Base-by-base conservation (phyloP, 352 stramenopile genomes). In the Globisporangium cystogenes region DNA sequence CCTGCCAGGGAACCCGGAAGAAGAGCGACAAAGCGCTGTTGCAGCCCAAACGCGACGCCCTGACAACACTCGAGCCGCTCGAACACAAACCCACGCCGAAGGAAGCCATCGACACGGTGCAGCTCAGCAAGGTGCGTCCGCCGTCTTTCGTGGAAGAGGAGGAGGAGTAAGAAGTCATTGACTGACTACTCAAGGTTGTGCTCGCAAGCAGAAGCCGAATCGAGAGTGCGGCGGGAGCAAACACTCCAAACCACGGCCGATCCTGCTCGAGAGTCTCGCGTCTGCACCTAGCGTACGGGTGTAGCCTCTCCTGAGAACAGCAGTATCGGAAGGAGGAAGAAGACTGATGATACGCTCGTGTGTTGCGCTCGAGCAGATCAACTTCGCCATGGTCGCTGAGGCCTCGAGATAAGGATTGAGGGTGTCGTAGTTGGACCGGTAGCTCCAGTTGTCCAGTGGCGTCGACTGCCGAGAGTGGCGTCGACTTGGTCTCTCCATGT, bases 51-150 rank as follows among this genome's bases (percentile, higher is more conserved):
- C 55, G 69, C 0, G 69, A 82, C 21, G 59, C 74, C 27, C 76
- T 69, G 14, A 51, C 73, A 1, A 69, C 63, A 14, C 68, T 90
- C 7, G 68, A 87, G 54, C 76, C 79, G 44, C 79, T 90, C 24
- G 76, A 76, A 16, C 73, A 87, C 55, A 88, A 77, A 7, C 76
- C 76, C 7, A 86, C 64, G 47, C 66, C 67, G 7, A 87, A 82
- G 40, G 73, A 86, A 57, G 73, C 68, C 51, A 70, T 82, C 21
- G 64, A 75, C n/a, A 18, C 69, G 20, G 59, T 88, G 16, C 75
- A 84, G 53, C 50, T 84, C 44, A 68, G 58, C 60, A 86, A 89
- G 73, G 74, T 77, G 44, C 21, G 49, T 21, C 4, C 36, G 2
- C 31, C 31, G 11, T 36, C 10, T 4, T 48, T 21, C 1, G 24